Conservation (phyloP, 768 basidiomycete species). For the Myochromella boudieri region DNA sequence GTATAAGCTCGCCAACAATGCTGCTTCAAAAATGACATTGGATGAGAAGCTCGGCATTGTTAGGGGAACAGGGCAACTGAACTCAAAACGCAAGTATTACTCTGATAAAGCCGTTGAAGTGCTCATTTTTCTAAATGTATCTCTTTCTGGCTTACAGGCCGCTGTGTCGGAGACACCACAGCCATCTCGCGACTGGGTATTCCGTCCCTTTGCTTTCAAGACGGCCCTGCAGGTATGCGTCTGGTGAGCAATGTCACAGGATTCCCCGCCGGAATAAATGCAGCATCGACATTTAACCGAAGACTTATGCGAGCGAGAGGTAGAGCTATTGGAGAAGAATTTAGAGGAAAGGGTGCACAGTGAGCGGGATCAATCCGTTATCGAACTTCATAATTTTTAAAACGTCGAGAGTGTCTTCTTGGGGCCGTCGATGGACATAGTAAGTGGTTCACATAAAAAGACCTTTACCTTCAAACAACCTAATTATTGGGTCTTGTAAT, state of each 20-base stretch:
- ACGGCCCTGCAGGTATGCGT: conserved; percentile 48
- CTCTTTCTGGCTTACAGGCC: conserved; percentile 26
- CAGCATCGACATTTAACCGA: conserved; percentile 52
- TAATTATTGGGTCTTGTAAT: neutral
- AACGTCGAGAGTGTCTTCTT: conserved; percentile 37
- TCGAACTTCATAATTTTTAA: neutral
- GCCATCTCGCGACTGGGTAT: conserved; percentile 39
- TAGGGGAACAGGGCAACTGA: conserved; percentile 45
- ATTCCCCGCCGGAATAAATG: conserved; percentile 59
- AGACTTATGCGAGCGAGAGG: conserved; percentile 65
- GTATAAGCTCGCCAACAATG: conserved; percentile 34
- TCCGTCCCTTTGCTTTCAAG: conserved; percentile 47
- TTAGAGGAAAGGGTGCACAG: conserved; percentile 65
- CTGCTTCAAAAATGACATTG: conserved; percentile 38
- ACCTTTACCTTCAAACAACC: neutral
- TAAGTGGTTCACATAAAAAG: conserved; percentile 14
- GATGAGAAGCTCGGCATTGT: conserved; percentile 48
- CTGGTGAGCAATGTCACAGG: conserved; percentile 45
- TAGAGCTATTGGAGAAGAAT: conserved; percentile 64
- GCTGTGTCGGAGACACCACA: conserved; percentile 48
- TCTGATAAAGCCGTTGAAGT: too few species aligned
- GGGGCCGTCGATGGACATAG: conserved; percentile 57
- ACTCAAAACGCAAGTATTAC: conserved; percentile 32
- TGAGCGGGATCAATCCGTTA: conserved; percentile 12
- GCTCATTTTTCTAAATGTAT: too few species aligned